Base-by-base conservation (phyloP, 2,329 filamentous ascomycete genomes). In the Claviceps sp. region DNA sequence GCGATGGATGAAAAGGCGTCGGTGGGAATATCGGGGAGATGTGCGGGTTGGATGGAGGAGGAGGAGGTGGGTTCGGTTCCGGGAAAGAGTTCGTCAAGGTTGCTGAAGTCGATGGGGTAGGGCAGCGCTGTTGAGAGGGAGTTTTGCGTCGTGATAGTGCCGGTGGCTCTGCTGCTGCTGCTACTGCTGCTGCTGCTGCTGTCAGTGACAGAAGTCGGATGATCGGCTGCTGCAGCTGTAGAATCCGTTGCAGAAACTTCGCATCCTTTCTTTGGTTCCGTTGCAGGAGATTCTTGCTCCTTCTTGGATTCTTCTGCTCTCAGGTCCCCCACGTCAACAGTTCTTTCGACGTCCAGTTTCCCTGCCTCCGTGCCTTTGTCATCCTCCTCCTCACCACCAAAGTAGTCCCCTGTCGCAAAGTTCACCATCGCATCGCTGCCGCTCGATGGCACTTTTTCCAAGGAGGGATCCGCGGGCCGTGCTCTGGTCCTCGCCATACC, bases 1-100 rank as follows among this genome's bases (percentile, higher is more conserved):
- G 75, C 74, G 3, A 75, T 73, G 2, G 71, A 69, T 4, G 68
- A 67, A 54, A 82, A 82, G 29, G 68, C 76, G 60, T 82, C 77
- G 34, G 62, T 63, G 17, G 76, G 61, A 34, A 68, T 63, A 34
- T 78, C 76, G 0, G 76, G 64, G 0, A 78, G 56, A 3, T 58
- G 59, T 43, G 65, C 66, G 1, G 66, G 59, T 0, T 69, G 61
- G 1, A 59, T 55, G 23, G 43, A 9, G 22, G 22, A 9, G 22
- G 22, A 29, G 43, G 43, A 61, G 5, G 51, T 51, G 2, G 58
- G 23, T 16, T 56, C 52, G 1, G 57, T 59, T 11, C 53, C 56
- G 1, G 62, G 66, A 50, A 67, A 67, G 4, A 73, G 58, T 1
- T 57, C 53, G 29, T 68, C 63, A 0, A 71, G 55, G 4, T 62